Base-by-base conservation (phyloP, 768 basidiomycete genomes). In the Pisolithus orientalis region DNA sequence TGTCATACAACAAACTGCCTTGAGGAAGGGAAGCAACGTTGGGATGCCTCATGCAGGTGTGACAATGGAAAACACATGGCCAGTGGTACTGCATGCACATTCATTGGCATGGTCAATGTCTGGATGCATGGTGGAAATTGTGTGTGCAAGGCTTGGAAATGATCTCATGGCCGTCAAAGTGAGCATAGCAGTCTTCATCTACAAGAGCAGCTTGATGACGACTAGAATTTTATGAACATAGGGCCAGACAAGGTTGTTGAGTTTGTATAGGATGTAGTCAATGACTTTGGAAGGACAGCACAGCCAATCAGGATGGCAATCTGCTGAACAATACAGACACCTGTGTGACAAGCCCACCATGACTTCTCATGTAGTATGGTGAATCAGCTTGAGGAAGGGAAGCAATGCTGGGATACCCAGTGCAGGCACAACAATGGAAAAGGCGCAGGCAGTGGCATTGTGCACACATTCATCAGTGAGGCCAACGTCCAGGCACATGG, bases 121-220 rank as follows among this genome's bases (percentile, higher is more conserved):
- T 3, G 96, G 95, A 60, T 94, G 88, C 95, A 99, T 98, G 17
- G 95, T 99, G 34, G 96, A 99, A 62, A 99, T 99, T 96, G 98
- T 98, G 72, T 99, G 96, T 2, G 96, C 95, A 24, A 99, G 85
- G 71, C 96, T 98, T 99, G 61, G 92, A 95, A 60, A 98, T 99
- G 67, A 99, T 98, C 75, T 99, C 96, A 34, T 95, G 92, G 58
- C 96, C 96, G 73, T 98, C 96, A 40, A 97, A 94, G 69, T 92
- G 90, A 44, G 89, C 89, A 60, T 91, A 93, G 70, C 92, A 92
- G 66, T 98, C 96, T 68, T 97, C 95, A 69, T 99, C 95, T 63
- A 98, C 97, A 65, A 99, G 7, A 99, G 80, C 1, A 96, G 96
- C 72, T 99, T 95, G 60, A 99, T 99, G 70, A 98, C 96, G 64